A percentile compares a stretch with the other conserved stretches of the same genome.
Evolutionary conservation across 129 eudicot genomes (phyloP).

Genomic region (Sambucus nigra): DNA sequence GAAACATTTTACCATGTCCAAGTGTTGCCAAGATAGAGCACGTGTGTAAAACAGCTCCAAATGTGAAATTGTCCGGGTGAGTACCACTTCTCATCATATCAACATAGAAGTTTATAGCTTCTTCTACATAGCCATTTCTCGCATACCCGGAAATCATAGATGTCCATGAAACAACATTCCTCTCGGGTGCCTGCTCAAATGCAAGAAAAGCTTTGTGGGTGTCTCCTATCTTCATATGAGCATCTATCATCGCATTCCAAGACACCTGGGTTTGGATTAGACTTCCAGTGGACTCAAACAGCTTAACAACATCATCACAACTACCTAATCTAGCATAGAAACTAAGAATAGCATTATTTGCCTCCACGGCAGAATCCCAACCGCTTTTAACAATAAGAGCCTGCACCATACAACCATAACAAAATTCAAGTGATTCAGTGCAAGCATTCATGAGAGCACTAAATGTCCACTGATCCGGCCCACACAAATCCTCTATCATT

Average conservation of each 20-base stretch:
- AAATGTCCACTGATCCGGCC: conserved; percentile 67
- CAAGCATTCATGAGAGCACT: conserved; percentile 64
- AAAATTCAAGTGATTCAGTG: conserved; percentile 33
- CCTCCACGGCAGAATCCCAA: conserved; percentile 63
- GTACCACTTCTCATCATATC: conserved; percentile 29
- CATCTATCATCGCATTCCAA: conserved; percentile 70
- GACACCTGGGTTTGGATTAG: conserved; percentile 45
- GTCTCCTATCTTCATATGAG: conserved; percentile 73
- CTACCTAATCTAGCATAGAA: conserved; percentile 36
- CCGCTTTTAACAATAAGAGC: conserved; percentile 46
- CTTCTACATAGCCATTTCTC: conserved; percentile 50
- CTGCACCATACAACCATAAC: conserved; percentile 44
- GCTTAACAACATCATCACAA: conserved; percentile 38
- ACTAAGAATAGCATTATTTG: conserved; percentile 57
- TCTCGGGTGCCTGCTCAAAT: conserved; percentile 46
- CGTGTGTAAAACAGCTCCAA: conserved; percentile 73
- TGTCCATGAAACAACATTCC: conserved; percentile 68
- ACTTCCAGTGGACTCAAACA: conserved; percentile 28
- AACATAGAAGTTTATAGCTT: conserved; percentile 36
- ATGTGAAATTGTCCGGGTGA: conserved; percentile 46
- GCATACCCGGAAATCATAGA: conserved; percentile 60
- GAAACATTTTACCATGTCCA: conserved; percentile 62
- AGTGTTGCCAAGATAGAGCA: conserved; percentile 55
- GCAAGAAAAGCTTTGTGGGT: conserved; percentile 33
- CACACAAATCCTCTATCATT: conserved; percentile 41